Base-by-base conservation (phyloP, 192 early-diverging fungal species). In the Linnemannia hyalina region DNA sequence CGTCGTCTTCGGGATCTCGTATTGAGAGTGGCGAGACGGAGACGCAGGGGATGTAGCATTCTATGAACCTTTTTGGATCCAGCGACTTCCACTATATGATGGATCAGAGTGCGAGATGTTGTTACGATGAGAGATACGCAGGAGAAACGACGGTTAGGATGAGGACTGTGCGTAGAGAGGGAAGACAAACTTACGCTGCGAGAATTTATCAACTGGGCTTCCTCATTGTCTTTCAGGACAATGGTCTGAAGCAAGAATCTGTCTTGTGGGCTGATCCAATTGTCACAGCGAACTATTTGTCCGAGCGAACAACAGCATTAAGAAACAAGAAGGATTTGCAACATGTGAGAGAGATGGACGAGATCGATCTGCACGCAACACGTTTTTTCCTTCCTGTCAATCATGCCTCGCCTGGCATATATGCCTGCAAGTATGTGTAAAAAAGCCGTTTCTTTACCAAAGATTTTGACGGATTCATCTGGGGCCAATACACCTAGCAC, bases 251-350 rank as follows among this genome's bases (percentile, higher is more conserved):
- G 75, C 1, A 89, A 72, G 77, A 89, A 89, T 35, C 77, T 80
- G 46, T 89, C 89, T 71, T 83, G 78, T 20, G 89, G 85, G 47
- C 77, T 88, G 36, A 89, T 80, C 87, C 82, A 80, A 44, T 76
- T 77, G 32, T 88, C 89, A 49, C 78, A 81, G 16, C 89, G 82
- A 20, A 89, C 89, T 89, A 72, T 80, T 69, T 38, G n/a, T n/a
- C 55, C 60, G 44, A 9, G 35, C 41, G 13, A 63, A 20, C 47
- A 57, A 0, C 0, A 9, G 38, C 38, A 63, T 42, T 6, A 23
- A 42, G 29, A 69, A 3, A 55, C 8, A 72, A 74, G 36, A 54
- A 1, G 55, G 46, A 68, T 23, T 23, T 60, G 5, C 8, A 2
- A 29, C 60, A 65, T 65, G 60, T 65, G 60, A 65, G 60, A 65